Evolutionary conservation across 2,329 filamentous ascomycete species (phyloP).

Genomic region (Emergomyces orientalis): DNA sequence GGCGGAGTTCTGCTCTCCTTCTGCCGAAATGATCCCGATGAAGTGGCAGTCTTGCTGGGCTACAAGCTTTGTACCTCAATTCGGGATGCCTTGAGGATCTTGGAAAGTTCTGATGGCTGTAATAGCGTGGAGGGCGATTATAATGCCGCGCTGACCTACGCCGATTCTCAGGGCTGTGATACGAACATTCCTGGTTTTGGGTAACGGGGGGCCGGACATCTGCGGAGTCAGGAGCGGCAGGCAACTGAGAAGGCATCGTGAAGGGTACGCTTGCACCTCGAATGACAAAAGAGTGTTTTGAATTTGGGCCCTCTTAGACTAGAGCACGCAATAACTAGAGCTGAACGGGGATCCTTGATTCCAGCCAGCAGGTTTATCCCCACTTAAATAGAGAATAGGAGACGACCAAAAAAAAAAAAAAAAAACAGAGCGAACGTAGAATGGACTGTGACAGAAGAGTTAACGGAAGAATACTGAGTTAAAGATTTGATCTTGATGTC

Average conservation of each 20-base stretch:
- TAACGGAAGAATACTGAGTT: background rate
- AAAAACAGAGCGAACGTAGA: too few relatives aligned
- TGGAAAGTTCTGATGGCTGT: background rate
- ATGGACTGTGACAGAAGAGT: background rate
- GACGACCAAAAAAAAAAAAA: background rate
- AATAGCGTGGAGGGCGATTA: background rate
- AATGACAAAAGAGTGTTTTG: background rate
- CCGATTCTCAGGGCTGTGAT: background rate
- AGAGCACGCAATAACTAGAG: background rate
- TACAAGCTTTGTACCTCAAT: background rate
- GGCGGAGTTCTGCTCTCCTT: background rate
- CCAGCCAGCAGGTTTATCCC: background rate
- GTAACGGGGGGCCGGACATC: background rate
- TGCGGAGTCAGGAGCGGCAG: background rate
- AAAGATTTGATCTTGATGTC: background rate
- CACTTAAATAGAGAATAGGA: background rate
- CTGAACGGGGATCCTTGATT: background rate
- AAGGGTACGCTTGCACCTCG: background rate
- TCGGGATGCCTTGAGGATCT: background rate
- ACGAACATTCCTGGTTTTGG: background rate
- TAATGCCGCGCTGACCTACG: background rate
- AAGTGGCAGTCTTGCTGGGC: background rate
- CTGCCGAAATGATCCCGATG: background rate
- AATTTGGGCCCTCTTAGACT: background rate
- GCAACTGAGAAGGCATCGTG: background rate